Percentiles rank a stretch among this genome's conserved stretches.
These are phyloP conservation scores for Aspergillus awamori DNA, from an alignment of 2,329 filamentous ascomycete species.

Conservation along the genomic window DNA sequence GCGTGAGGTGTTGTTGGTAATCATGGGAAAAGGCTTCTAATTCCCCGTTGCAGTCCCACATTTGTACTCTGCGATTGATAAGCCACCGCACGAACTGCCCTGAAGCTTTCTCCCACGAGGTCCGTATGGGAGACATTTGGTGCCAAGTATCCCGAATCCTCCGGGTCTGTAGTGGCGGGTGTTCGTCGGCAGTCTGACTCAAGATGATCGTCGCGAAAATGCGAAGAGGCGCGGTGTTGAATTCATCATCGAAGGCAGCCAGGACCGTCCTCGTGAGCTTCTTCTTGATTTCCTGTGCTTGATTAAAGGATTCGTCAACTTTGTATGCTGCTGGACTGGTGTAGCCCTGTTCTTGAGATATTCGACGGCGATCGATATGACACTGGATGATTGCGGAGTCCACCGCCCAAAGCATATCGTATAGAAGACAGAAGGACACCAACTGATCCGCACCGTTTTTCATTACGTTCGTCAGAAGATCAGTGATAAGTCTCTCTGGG, in stretches of 20 bases:
- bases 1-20: slow-evolving; percentile 31
- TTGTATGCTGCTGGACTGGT: slow-evolving; percentile 16
- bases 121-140: slow-evolving; percentile 19
- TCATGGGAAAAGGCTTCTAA: slow-evolving; percentile 28
- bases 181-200: slow-evolving; percentile 22
- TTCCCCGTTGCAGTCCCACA: slow-evolving; percentile 32
- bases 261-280: slow-evolving; percentile 26
- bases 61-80: slow-evolving; percentile 30
- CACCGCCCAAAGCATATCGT: slow-evolving; percentile 38
- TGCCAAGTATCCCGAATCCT: slow-evolving; percentile 25
- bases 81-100: slow-evolving; percentile 28
- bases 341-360: slow-evolving; percentile 26
- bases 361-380: slow-evolving; percentile 36
- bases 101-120: slow-evolving; percentile 21
- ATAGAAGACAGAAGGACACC: slow-evolving; percentile 37
- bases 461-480: slow-evolving; percentile 23
- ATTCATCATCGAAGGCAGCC: slow-evolving; percentile 28
- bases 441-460: slow-evolving; percentile 30
- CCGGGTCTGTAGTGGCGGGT: slow-evolving; percentile 23
- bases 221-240: slow-evolving; percentile 22
- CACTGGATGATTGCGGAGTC: slow-evolving; percentile 40
- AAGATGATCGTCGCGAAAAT: slow-evolving; percentile 25
- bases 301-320: slow-evolving; percentile 22
- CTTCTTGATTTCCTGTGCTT: slow-evolving; percentile 23
- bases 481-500: slow-evolving; percentile 27